phyloP scores from a whole-genome alignment of 768 basidiomycete genomes.

The Panellus pusillus region DNA sequence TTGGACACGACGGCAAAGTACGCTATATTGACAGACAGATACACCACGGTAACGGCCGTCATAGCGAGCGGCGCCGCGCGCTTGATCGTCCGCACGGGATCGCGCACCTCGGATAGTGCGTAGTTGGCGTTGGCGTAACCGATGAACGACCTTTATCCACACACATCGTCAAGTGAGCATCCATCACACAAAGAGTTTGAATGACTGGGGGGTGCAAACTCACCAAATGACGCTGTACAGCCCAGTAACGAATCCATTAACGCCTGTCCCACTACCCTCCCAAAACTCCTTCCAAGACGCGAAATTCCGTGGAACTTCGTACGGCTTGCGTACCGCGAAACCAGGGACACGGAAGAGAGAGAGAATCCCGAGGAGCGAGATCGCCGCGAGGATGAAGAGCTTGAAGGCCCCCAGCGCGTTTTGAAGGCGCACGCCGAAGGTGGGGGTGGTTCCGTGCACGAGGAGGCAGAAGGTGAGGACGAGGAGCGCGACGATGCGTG shows the following conservation, averaged over 20 bases:
- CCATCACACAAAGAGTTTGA: neutral
- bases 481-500: conserved; percentile 53
- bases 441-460: conserved; percentile 54
- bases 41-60: conserved; percentile 55
- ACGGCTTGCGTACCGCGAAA: conserved; percentile 49
- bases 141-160: conserved; percentile 55
- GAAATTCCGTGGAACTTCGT: conserved; percentile 57
- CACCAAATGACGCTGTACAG: conserved; percentile 75
- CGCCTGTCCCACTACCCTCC: conserved; percentile 56
- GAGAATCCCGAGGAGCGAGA: conserved; percentile 55
- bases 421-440: conserved; percentile 61
- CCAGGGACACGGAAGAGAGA: conserved; percentile 49
- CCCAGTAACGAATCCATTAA: conserved; percentile 62
- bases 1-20: conserved; percentile 77
- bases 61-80: conserved; percentile 69
- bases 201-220: neutral
- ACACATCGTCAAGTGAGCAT: too few relatives aligned
- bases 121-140: conserved; percentile 80
- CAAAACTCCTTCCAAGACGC: conserved; percentile 56
- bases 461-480: conserved; percentile 58
- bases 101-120: conserved; percentile 65
- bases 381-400: conserved; percentile 50
- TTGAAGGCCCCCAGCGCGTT: conserved; percentile 65
- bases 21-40: conserved; percentile 66
- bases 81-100: conserved; percentile 72